Evolutionary conservation across 2,329 filamentous ascomycete species (phyloP), one percentile per base, ranked within the genome.

Genomic region (Sordariomycetes sp.): DNA sequence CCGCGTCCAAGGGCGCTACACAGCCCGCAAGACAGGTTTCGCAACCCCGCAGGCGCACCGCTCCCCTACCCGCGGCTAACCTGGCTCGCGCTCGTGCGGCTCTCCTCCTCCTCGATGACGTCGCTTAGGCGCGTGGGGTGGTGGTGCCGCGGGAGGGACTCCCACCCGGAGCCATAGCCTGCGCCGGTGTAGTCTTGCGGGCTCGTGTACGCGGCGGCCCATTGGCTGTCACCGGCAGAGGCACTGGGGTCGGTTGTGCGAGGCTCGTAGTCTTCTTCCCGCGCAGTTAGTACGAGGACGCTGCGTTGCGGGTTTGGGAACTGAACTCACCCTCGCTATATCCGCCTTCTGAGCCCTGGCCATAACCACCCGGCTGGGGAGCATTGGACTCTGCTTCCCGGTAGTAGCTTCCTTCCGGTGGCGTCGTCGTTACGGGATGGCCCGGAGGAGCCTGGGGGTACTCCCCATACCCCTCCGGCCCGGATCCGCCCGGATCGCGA

Each of bases 81-180:
- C 61, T 84, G 80, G 68, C 85, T 87, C 12, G 84, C 85, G 64
- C 87, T 89, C 16, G 87, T 89, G 24, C 88, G 82, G 68, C 88
- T 89, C 55, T 94, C 89, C 62, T 95, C 87, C 67, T 90, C 90
- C 67, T 91, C 88, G 34, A 94, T 79, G 32, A 96, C 91, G 71
- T 96, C 91, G 69, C 90, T 96, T 62, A 96, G 76, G 59, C 92
- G 78, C 10, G 91, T 96, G 0, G 91, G 91, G 71, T 96, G 90
- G 64, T 94, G 89, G 70, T 96, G 91, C 59, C 85, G 81, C 25
- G 87, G 86, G 62, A 90, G 76, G n/a, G 75, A 74, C 62, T 94
- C 89, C 89, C 90, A 95, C 18, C 82, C 86, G 2, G 84, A 79
- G 1, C 78, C 85, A 70, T 86, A 90, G 24, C 80, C 84, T 52